Conservation (phyloP, 1,284 basidiomycete species). For the Moniliophthora roreri region DNA sequence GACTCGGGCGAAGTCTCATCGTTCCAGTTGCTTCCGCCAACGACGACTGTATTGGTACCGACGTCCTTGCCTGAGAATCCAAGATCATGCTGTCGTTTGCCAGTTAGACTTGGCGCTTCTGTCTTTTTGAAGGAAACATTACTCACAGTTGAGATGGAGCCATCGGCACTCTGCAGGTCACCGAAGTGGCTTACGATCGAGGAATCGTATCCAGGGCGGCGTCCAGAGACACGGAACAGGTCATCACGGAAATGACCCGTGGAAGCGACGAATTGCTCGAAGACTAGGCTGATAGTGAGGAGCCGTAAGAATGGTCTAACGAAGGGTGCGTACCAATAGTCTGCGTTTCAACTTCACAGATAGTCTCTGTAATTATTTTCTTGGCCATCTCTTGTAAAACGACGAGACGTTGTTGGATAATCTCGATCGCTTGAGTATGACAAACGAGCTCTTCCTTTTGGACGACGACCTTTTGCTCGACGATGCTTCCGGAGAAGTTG, state of each 20-base stretch:
- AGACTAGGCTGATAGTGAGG: conserved; percentile 1
- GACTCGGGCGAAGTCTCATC: conserved; percentile 14
- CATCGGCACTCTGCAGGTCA: conserved; percentile 8
- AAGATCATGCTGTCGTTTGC: conserved; percentile 11
- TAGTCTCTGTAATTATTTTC: conserved; percentile 34
- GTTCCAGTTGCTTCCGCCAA: conserved; percentile 22
- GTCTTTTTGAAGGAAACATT: too few species aligned
- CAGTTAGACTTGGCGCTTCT: too few species aligned
- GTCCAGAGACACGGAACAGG: conserved; percentile 6
- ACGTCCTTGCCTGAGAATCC: conserved; percentile 19
- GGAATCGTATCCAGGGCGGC: conserved; percentile 10
- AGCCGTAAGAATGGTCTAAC: background rate
- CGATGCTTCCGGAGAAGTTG: conserved; percentile 17
- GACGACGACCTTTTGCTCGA: conserved; percentile 11
- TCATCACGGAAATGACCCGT: conserved; percentile 5
- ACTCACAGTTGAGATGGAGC: conserved; percentile 13
- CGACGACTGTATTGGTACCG: conserved; percentile 18
- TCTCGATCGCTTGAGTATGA: conserved; percentile 20
- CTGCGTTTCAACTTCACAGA: conserved; percentile 33
- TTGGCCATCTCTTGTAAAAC: conserved; percentile 26
- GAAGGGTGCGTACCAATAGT: conserved; percentile 19
- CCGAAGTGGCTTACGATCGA: conserved; percentile 14
- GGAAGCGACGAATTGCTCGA: conserved; percentile 10
- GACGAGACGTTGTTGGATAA: conserved; percentile 28
- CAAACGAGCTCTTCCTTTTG: conserved; percentile 22